phyloP scores from a whole-genome alignment of 2,329 filamentous ascomycete species.

The Fusarium tupiense region DNA sequence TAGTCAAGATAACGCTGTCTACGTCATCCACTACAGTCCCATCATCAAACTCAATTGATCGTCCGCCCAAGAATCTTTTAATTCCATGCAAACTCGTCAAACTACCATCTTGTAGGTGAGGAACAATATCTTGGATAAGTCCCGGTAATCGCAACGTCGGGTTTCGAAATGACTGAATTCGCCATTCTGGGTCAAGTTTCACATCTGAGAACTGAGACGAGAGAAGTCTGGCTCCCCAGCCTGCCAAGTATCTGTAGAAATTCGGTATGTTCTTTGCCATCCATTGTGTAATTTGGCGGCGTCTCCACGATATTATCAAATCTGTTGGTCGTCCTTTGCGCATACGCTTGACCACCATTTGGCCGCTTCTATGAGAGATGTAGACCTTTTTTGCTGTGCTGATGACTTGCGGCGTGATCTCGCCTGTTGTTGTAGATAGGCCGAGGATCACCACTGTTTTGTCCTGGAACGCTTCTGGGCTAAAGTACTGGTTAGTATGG shows the following conservation, averaged over 20 bases:
- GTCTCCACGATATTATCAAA: slow-evolving; percentile 12
- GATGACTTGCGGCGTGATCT: slow-evolving; percentile 2
- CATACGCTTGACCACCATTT: slow-evolving; percentile 9
- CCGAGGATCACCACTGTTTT: slow-evolving; percentile 19
- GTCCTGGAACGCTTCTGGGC: not conserved
- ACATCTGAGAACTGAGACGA: not conserved
- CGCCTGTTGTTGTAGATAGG: slow-evolving; percentile 7
- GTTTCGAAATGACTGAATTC: slow-evolving; percentile 4
- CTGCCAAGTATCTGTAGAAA: not conserved
- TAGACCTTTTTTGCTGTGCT: slow-evolving; percentile 13
- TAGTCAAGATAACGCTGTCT: slow-evolving; percentile 18
- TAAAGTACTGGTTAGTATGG: not conserved
- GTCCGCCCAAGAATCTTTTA: not conserved
- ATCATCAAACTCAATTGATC: slow-evolving; percentile 25
- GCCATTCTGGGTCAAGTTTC: slow-evolving; percentile 13
- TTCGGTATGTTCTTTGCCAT: slow-evolving; percentile 1
- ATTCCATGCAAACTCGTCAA: slow-evolving; percentile 19
- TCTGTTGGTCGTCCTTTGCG: slow-evolving; percentile 12
- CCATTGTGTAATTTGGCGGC: slow-evolving; percentile 15
- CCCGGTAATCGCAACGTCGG: slow-evolving; percentile 7
- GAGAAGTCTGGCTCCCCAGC: not conserved
- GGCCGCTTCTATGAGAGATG: slow-evolving; percentile 16
- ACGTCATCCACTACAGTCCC: slow-evolving; percentile 12
- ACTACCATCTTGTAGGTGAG: not conserved
- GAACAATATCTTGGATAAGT: slow-evolving; percentile 11